Conservation (phyloP, 257 asterid genomes). For the Nicotiana noctiflora region DNA sequence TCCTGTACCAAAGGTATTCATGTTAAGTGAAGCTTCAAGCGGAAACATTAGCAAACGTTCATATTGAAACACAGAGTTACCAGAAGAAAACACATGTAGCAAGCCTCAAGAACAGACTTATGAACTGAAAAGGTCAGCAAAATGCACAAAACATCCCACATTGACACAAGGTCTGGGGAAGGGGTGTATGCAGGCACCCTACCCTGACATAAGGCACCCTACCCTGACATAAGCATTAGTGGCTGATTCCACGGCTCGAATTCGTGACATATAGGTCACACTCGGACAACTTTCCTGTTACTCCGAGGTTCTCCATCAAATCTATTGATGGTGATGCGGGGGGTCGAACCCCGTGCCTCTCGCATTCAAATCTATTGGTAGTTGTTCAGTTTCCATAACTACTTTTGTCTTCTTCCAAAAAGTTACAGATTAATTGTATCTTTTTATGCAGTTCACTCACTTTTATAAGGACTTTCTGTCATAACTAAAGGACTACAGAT, state of each 20-base stretch:
- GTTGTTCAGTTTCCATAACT: background rate
- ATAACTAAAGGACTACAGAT: background rate
- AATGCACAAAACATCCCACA: too few species aligned
- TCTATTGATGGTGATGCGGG: conserved; percentile 55
- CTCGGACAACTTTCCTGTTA: too few species aligned
- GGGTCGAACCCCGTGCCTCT: conserved; percentile 98
- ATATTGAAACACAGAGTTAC: background rate
- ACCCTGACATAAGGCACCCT: too few species aligned
- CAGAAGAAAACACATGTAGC: background rate
- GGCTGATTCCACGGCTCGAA: too few species aligned
- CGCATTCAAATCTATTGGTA: conserved; percentile 54
- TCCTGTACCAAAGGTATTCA: conserved; percentile 42
- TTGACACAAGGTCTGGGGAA: too few species aligned
- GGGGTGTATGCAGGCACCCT: too few species aligned
- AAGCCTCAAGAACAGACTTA: background rate
- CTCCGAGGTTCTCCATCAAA: too few species aligned
- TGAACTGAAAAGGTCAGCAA: background rate
- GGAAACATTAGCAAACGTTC: background rate
- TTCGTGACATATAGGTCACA: too few species aligned
- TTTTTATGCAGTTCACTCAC: background rate
- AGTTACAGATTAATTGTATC: background rate
- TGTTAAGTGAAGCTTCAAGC: conserved; percentile 11
- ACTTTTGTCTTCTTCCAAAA: background rate
- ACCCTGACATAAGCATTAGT: too few species aligned
- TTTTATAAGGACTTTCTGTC: background rate